Base-by-base conservation (phyloP, 139 green algal genomes). In the Pedinophyceae sp. region DNA sequence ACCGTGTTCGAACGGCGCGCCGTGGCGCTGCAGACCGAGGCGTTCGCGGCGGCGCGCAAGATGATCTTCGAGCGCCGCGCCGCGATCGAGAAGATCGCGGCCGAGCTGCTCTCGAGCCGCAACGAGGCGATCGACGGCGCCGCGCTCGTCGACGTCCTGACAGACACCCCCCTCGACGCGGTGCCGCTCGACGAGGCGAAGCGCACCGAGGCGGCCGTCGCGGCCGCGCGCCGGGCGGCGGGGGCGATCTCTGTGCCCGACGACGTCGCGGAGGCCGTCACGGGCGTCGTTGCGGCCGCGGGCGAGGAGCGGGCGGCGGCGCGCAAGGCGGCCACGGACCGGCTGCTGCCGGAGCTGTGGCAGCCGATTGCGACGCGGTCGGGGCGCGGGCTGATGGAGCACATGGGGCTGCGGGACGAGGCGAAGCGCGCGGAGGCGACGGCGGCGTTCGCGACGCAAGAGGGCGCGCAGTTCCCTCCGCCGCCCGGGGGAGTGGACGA, bases 221-320 rank as follows among this genome's bases (percentile, higher is more conserved):
- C 64, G 0, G 52, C 46, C 17, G 30, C 64, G 18, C 34, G 41
- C 28, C 17, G 34, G 20, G 58, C 73, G 17, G 67, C 62, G 2
- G 73, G 81, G 46, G 66, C 76, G 1, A 52, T 83, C 16, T 65
- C 81, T 54, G 74, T 72, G n/a, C 34, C 46, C 20, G 13, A 64
- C 2, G 59, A 73, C 52, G 50, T 72, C 29, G 58, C 41, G 30
- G 62, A 79, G 6, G 46, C 81, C 5, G 29, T 75, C 16, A 58
- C 56, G 1, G 30, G 24, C 13, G 18, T 22, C 20, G 24, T 27
- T 40, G 10, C 25, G 27, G 5, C 4, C n/a, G 19, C 30, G 53
- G 53, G 23, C 20, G 16, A 19, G 34, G 18, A 53, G 13, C 7
- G 13, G 23, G 38, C 13, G 6, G 23, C 26, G 25, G 19, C n/a